Percentiles rank a stretch among this genome's conserved stretches.
Evolutionary conservation across 257 asterid species (phyloP).

Genomic region (Striga asiatica): DNA sequence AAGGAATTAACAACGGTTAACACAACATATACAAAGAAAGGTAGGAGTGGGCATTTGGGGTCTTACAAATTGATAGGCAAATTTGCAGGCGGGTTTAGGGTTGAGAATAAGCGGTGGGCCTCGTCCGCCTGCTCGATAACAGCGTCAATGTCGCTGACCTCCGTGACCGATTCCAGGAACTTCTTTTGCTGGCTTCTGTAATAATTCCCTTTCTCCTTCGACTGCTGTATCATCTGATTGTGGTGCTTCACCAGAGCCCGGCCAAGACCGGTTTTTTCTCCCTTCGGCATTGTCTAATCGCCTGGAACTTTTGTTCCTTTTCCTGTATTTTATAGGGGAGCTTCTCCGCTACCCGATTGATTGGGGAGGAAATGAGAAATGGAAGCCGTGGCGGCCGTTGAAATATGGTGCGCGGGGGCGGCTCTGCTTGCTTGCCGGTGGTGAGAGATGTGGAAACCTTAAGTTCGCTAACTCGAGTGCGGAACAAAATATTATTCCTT

Average conservation of each 20-base stretch:
- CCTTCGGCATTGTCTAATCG: constrained; percentile 43
- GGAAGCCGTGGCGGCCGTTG: not conserved
- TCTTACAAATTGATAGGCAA: constrained; percentile 54
- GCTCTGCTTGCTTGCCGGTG: constrained; percentile 5
- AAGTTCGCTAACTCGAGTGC: not conserved
- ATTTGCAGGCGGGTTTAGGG: constrained; percentile 41
- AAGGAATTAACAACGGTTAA: not conserved
- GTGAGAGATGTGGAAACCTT: constrained; percentile 7
- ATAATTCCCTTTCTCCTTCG: constrained; percentile 60
- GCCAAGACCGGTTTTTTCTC: constrained; percentile 65
- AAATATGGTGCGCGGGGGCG: not conserved
- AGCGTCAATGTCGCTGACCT: constrained; percentile 80
- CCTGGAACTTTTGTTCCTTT: not conserved
- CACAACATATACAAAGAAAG: not conserved
- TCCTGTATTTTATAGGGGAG: not conserved
- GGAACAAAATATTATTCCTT: not conserved
- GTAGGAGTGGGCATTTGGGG: not conserved
- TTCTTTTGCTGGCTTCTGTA: constrained; percentile 68
- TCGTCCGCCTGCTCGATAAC: constrained; percentile 80
- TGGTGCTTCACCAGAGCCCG: constrained; percentile 93
- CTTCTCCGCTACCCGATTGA: not conserved
- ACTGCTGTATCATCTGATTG: constrained; percentile 64
- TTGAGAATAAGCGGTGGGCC: constrained; percentile 64
- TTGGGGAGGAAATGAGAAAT: not conserved
- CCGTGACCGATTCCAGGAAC: constrained; percentile 88